These are phyloP conservation scores for Lentinula sp. DNA, from an alignment of 768 basidiomycete species.

Conservation along the genomic window DNA sequence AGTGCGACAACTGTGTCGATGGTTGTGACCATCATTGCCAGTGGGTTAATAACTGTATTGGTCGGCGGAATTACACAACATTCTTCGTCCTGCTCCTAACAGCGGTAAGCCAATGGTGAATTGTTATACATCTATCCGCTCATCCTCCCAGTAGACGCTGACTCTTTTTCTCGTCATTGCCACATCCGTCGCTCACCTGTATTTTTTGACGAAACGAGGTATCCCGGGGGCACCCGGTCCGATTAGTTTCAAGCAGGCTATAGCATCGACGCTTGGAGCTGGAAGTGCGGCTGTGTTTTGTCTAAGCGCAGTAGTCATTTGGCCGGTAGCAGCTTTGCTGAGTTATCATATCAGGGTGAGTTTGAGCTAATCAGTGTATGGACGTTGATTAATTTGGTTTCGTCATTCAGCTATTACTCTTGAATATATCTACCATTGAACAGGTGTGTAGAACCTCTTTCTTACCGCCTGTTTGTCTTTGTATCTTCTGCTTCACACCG, in stretches of 20 bases:
- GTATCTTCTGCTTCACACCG: slow-evolving; percentile 1
- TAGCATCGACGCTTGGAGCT: slow-evolving; percentile 36
- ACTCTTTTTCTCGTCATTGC: slow-evolving; percentile 72
- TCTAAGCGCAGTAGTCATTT: slow-evolving; percentile 66
- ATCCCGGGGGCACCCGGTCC: slow-evolving; percentile 23
- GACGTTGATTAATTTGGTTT: neutral
- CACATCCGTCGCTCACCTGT: slow-evolving; percentile 81
- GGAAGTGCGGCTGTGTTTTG: slow-evolving; percentile 82
- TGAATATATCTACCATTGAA: slow-evolving; percentile 95
- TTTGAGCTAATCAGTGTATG: slow-evolving; percentile 5
- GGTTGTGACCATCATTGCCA: slow-evolving; percentile 90
- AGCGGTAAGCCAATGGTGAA: slow-evolving; percentile 45
- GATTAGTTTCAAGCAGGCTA: slow-evolving; percentile 41
- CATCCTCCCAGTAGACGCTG: slow-evolving; percentile 41
- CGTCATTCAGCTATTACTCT: slow-evolving; percentile 55
- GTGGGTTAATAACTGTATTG: slow-evolving; percentile 95
- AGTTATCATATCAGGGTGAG: slow-evolving; percentile 83
- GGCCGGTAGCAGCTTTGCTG: slow-evolving; percentile 78
- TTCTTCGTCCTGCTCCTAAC: slow-evolving; percentile 83
- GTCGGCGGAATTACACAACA: slow-evolving; percentile 90
- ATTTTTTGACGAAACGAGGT: slow-evolving; percentile 46
- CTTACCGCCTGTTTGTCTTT: neutral
- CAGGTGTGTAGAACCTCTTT: slow-evolving; percentile 47
- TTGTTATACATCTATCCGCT: slow-evolving; percentile 3
- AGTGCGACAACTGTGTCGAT: slow-evolving; percentile 98